Conservation (phyloP, 2,329 filamentous ascomycete genomes). For the Cordyceps militaris region DNA sequence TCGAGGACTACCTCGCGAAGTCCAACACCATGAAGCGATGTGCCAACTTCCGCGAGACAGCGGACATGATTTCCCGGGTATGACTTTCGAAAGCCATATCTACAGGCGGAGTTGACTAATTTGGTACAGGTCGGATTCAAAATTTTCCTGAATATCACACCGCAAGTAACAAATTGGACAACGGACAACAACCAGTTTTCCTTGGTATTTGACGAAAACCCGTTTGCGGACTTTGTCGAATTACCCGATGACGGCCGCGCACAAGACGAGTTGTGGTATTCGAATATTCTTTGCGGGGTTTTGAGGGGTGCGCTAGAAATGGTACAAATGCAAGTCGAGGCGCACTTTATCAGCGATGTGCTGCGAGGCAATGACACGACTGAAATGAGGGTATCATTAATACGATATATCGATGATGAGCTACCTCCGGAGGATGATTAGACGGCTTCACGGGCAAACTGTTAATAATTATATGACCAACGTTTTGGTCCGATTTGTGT, state of each 20-base stretch:
- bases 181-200: conserved; percentile 96
- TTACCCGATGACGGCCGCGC: conserved; percentile 90
- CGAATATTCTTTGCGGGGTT: conserved; percentile 92
- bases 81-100: neutral
- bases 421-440: conserved; percentile 94
- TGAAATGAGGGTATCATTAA: conserved; percentile 88
- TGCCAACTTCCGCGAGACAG: conserved; percentile 88
- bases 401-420: conserved; percentile 95
- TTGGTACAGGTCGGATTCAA: conserved; percentile 81
- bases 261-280: conserved; percentile 97
- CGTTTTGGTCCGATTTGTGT: neutral
- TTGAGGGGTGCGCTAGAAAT: conserved; percentile 89
- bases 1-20: conserved; percentile 96
- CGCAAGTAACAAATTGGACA: conserved; percentile 90
- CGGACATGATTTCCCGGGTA: conserved; percentile 92
- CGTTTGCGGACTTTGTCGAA: conserved; percentile 94
- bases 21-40: conserved; percentile 84
- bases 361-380: conserved; percentile 91
- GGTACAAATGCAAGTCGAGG: conserved; percentile 99
- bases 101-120: neutral
- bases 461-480: neutral
- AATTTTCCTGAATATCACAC: conserved; percentile 96
- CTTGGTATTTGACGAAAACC: conserved; percentile 93
- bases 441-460: conserved; percentile 17
- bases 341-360: conserved; percentile 91